Conservation (phyloP, 2,329 filamentous ascomycete species). For the Phyllosticta capitalensis region DNA sequence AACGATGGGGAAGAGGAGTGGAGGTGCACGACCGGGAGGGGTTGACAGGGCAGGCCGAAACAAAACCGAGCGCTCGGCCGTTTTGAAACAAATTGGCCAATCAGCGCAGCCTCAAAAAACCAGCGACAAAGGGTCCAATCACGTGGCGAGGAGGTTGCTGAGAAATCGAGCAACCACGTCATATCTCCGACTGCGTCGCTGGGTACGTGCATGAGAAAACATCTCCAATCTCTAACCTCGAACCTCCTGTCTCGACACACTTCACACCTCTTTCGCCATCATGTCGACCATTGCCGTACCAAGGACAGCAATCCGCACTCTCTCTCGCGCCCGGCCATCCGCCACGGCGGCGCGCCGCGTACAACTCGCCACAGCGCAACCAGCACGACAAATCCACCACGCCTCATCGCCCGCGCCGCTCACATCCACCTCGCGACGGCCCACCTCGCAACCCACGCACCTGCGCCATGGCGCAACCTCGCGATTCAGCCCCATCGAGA, state of each 20-base stretch:
- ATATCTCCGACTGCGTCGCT: not conserved
- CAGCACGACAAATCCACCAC: slow-evolving; percentile 28
- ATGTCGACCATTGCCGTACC: slow-evolving; percentile 24
- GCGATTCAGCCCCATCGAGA: not conserved
- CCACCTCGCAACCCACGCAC: slow-evolving; percentile 20
- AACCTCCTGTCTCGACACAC: not conserved
- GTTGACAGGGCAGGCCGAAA: not conserved
- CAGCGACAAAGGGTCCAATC: not conserved
- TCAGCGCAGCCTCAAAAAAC: not conserved
- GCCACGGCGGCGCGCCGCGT: slow-evolving; percentile 15
- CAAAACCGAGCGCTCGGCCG: not conserved
- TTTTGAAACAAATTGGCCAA: not conserved
- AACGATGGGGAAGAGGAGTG: too few species aligned
- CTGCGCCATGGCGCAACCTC: slow-evolving; percentile 5
- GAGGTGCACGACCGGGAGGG: too few species aligned
- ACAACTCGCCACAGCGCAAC: slow-evolving; percentile 14
- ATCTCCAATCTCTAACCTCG: not conserved
- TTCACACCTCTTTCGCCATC: not conserved
- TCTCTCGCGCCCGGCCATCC: slow-evolving; percentile 19
- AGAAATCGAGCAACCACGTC: not conserved
- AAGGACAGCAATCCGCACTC: slow-evolving; percentile 21
- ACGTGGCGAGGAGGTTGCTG: not conserved
- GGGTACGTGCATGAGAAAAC: not conserved
- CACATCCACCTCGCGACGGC: slow-evolving; percentile 23
- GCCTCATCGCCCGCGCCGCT: slow-evolving; percentile 21